Conservation (phyloP, 768 basidiomycete genomes). For the Kwoniella pini region DNA sequence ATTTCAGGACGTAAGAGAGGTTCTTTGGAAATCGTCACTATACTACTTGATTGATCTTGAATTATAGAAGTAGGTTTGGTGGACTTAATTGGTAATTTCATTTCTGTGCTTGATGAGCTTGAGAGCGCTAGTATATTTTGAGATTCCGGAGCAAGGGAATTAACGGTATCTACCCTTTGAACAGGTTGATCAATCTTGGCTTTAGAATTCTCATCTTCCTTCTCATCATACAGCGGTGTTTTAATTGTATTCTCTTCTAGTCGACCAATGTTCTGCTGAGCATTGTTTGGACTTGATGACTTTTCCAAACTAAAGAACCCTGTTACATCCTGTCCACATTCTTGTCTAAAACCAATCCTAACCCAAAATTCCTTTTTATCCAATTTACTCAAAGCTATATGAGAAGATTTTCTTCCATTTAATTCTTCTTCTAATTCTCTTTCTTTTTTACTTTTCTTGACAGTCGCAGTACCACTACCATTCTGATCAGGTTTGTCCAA, state of each 20-base stretch:
- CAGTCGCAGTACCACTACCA: constrained; percentile 12
- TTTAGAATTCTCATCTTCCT: not conserved
- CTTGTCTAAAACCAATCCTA: constrained; percentile 92
- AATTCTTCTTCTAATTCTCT: constrained; percentile 26
- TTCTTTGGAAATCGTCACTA: not conserved
- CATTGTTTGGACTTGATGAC: no score
- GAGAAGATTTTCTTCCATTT: constrained; percentile 12
- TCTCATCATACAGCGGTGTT: no score
- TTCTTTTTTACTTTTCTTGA: constrained; percentile 45
- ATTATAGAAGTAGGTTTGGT: not conserved
- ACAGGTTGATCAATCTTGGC: not conserved
- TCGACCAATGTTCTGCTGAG: no score
- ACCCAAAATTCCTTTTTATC: constrained; percentile 89
- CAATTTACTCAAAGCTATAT: constrained; percentile 61
- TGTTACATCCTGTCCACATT: constrained; percentile 88
- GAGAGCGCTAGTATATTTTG: no score
- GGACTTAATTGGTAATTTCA: constrained; percentile 1
- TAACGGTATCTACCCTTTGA: not conserved
- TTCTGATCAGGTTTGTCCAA: not conserved
- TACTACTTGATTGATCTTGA: no score
- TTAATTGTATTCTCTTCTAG: no score
- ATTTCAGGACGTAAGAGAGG: constrained; percentile 57
- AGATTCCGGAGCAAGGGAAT: not conserved
- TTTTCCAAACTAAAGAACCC: constrained; percentile 78
- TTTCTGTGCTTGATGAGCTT: no score